Evolutionary conservation across 1,284 basidiomycete genomes (phyloP), one percentile per base, ranked within the genome.

Genomic region (Malassezia caprae): DNA sequence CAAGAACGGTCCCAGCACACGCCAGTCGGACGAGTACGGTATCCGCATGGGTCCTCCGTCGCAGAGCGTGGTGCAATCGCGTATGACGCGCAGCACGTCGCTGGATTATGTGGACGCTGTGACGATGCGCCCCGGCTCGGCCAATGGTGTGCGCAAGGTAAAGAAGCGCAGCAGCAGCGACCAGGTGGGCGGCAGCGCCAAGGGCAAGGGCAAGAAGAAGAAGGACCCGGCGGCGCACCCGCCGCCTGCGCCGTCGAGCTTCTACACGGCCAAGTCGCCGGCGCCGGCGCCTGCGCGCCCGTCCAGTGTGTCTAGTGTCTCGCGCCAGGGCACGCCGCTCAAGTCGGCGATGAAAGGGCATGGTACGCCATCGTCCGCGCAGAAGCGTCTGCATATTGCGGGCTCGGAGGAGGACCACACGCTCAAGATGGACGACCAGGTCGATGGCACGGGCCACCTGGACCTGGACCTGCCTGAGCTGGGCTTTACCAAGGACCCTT

Each of bases 391-490:
- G 24, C 19, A 19, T 39, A 39, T 39, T 21, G 37, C 37, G 2
- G 37, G 19, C 37, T 39, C 37, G 2, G 37, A 39, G 6, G 2
- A 11, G n/a, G 37, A 19, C 19, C 37, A 39, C 19, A 70, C 65
- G 54, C 61, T 72, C 17, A 60, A 57, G 23, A 50, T 68, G 34
- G 66, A 71, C 56, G 59, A 60, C 35, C 58, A 46, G 39, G 64
- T 73, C 24, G 70, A 73, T 41, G 70, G 70, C 28, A 69, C 64
- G 4, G 70, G 70, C 7, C 60, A 62, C 41, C 58, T 72, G 13
- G 66, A 66, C 37, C 23, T 68, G 0, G 42, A 59, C 13, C 47
- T 59, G 19, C 41, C 41, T 30, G 41, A 39, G 30, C 15, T 46
- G 24, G 46, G 42, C 6, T 41, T 55, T 5, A 26, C 44, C 0